Base-by-base conservation (phyloP, 371 early-diverging fungal genomes). In the Chytridium lagenaria region DNA sequence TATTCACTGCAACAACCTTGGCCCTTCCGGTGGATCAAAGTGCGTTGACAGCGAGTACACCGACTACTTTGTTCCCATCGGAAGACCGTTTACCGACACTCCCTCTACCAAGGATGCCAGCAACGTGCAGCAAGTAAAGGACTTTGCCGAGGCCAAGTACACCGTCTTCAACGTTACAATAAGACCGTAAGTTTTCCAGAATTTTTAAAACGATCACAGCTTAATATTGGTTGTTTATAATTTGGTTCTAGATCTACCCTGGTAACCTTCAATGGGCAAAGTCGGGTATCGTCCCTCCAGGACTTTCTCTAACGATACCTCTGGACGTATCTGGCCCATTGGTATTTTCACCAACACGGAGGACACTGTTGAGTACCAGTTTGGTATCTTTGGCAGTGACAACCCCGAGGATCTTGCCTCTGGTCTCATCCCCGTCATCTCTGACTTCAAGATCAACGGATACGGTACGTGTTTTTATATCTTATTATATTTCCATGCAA, bases 281-380 rank as follows among this genome's bases (percentile, higher is more conserved):
- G 40, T 19, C 23, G 33, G 70, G 70, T 22, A 61, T n/a, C 26
- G 33, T 37, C 15, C 63, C 70, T 34, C 61, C 39, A 30, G 70
- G 2, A 61, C 70, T 16, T 70, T 70, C 50, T 57, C 70, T n/a
- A 61, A 70, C 59, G 51, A 57, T 36, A 61, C 70, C 15, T 23
- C 36, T 26, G 70, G 70, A 2, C 70, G 70, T 36, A 70, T 70
- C 67, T 70, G 70, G 63, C 70, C 70, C 61, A 39, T 70, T 31
- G 70, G 70, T 19, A 61, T 36, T 16, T 70, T 70, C 44, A 61
- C 16, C 12, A 70, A 70, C 70, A 61, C 70, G 12, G 57, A 52
- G 63, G 70, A 70, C 63, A 70, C 70, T 30, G 57, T 70, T 22
- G 70, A 70, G 44, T 70, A 70, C 63, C 70, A 70, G 38, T 70